phyloP scores from a whole-genome alignment of 2,329 filamentous ascomycete genomes.

The Aspergillus neotritici region DNA sequence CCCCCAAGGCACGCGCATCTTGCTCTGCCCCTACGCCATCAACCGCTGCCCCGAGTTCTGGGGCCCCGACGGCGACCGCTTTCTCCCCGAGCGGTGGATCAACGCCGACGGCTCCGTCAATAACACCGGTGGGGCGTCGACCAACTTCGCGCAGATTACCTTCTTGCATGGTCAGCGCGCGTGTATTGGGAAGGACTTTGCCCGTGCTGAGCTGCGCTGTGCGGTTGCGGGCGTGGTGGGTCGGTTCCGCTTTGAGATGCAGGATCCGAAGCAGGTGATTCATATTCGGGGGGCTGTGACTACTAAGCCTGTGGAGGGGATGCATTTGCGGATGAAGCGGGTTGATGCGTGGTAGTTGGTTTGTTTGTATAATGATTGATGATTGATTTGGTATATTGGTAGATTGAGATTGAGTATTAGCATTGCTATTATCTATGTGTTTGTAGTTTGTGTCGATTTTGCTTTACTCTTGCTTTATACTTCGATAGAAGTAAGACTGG shows the following conservation, averaged over 20 bases:
- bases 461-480: too few relatives aligned
- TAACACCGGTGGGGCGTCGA: constrained; percentile 45
- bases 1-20: constrained; percentile 63
- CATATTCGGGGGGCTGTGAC: constrained; percentile 35
- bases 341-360: constrained; percentile 28
- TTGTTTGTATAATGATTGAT: background rate
- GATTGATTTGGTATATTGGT: constrained; percentile 2
- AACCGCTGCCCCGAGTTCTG: constrained; percentile 66
- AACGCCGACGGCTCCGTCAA: constrained; percentile 52
- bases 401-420: constrained; percentile 3
- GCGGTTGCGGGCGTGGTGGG: constrained; percentile 36
- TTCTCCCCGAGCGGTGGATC: constrained; percentile 75
- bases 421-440: background rate
- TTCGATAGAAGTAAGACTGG: too few relatives aligned
- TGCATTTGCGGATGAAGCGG: constrained; percentile 31
- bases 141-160: constrained; percentile 36
- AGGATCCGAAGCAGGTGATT: constrained; percentile 32
- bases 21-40: constrained; percentile 62
- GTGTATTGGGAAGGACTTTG: constrained; percentile 41
- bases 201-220: constrained; percentile 37
- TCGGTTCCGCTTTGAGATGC: constrained; percentile 31
- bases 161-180: constrained; percentile 36
- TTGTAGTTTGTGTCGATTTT: too few relatives aligned
- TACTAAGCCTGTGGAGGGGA: constrained; percentile 36
- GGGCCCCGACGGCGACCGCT: constrained; percentile 66